Base-by-base conservation (phyloP, 495 filamentous ascomycete species). In the Aspergillus funiculosus region DNA sequence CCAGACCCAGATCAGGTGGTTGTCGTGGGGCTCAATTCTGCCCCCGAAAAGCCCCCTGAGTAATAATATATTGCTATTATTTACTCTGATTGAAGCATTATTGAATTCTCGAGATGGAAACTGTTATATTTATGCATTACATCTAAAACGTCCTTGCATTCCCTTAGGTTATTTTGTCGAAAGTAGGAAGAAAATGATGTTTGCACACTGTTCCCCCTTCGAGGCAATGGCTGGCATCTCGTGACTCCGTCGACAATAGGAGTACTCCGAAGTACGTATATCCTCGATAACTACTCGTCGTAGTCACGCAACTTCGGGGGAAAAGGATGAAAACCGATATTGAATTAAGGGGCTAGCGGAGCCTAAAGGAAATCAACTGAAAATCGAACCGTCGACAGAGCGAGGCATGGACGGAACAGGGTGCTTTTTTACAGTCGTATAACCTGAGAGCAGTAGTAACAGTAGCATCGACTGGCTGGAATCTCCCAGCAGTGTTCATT, bases 1-100 rank as follows among this genome's bases (percentile, higher is more conserved):
- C 37, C 36, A 38, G 35, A 38, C 20, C 35, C 35, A 34, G 35
- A 47, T 41, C 46, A 48, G 46, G 46, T 31, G 46, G 25, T 31
- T 26, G 31, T 40, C 46, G 46, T 48, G 46, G 46, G 46, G 37
- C 46, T 48, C 22, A 27, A n/a, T n/a, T n/a, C n/a, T n/a, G n/a
- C n/a, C n/a, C n/a, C n/a, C n/a, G n/a, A 24, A 35, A 14, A 10
- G 10, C 46, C 46, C 46, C 38, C 35, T 36, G 36, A 41, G 40
- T 41, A 15, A 19, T 20, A 19, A 20, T 36, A 1, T 10, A 19
- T 20, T 6, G 8, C 31, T 19, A 19, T 19, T 10, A 36, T 36
- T 20, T 19, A 2, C n/a, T n/a, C n/a, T n/a, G n/a, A n/a, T n/a
- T n/a, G n/a, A n/a, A n/a, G n/a, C n/a, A n/a, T n/a, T n/a, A n/a